Evolutionary conservation across 805 yeast genomes (phyloP).

Genomic region (Kazachstania bromeliacearum): DNA sequence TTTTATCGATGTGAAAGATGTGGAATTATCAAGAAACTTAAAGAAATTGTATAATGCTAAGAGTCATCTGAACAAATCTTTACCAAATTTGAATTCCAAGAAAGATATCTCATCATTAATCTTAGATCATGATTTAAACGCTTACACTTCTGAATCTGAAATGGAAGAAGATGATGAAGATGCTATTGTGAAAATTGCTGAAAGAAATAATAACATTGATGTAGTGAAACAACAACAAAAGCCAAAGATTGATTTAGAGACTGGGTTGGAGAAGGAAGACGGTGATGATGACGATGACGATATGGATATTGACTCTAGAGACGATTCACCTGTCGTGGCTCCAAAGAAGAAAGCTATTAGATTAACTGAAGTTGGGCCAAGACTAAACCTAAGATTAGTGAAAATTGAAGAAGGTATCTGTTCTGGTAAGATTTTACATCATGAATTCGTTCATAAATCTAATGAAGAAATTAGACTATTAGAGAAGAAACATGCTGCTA

Average conservation of each 20-base stretch:
- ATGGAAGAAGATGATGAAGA: slow-evolving; percentile 95
- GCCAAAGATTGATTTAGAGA: slow-evolving; percentile 14
- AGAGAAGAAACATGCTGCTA: slow-evolving; percentile 58
- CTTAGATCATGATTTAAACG: slow-evolving; percentile 69
- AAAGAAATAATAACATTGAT: slow-evolving; percentile 18
- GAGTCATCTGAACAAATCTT: slow-evolving; percentile 45
- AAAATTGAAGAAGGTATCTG: slow-evolving; percentile 93
- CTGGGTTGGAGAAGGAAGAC: slow-evolving; percentile 14
- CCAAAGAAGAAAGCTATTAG: slow-evolving; percentile 74
- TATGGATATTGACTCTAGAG: slow-evolving; percentile 6
- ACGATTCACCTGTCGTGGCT: slow-evolving; percentile 6
- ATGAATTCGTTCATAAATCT: slow-evolving; percentile 57
- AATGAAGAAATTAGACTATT: slow-evolving; percentile 48
- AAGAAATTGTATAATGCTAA: slow-evolving; percentile 60
- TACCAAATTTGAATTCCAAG: slow-evolving; percentile 62
- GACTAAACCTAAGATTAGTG: slow-evolving; percentile 62
- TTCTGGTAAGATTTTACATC: slow-evolving; percentile 80
- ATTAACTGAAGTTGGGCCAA: slow-evolving; percentile 87
- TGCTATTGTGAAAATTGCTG: slow-evolving; percentile 54
- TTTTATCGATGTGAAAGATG: slow-evolving; percentile 75
- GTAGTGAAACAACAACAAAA: slow-evolving; percentile 8
- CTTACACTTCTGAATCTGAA: slow-evolving; percentile 83
- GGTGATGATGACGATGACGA: slow-evolving; percentile 17
- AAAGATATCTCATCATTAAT: slow-evolving; percentile 76
- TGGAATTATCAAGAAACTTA: slow-evolving; percentile 65